A percentile compares a stretch with the other conserved stretches of the same genome.
These are phyloP conservation scores for Argentina anserina DNA, from an alignment of 306 rosid genomes.

Conservation along the genomic window DNA sequence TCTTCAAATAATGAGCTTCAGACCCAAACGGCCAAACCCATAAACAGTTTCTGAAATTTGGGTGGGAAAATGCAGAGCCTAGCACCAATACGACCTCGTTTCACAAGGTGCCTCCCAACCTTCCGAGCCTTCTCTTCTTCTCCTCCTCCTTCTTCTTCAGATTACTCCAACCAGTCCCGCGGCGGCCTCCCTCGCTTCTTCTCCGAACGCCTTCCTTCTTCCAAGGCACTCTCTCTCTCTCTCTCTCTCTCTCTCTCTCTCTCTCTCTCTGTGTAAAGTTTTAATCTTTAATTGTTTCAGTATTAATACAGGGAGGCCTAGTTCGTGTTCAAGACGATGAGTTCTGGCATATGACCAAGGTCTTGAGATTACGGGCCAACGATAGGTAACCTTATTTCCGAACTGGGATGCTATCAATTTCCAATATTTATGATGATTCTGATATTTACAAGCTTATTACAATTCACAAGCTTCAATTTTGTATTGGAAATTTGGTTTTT, in stretches of 20 bases:
- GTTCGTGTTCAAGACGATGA: conserved; percentile 80
- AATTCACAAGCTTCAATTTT: conserved; percentile 6
- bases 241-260: conserved; percentile 8
- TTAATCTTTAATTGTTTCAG: neutral
- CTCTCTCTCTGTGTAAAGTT: too few relatives aligned
- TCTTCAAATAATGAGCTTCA: too few relatives aligned
- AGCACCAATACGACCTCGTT: conserved; percentile 35
- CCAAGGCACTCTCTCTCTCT: conserved; percentile 51
- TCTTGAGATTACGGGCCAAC: conserved; percentile 60
- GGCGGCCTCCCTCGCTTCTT: conserved; percentile 92
- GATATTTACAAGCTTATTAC: too few relatives aligned
- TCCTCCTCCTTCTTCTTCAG: conserved; percentile 39
- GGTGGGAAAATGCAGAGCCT: conserved; percentile 55
- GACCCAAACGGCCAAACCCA: neutral
- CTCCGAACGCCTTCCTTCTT: conserved; percentile 68
- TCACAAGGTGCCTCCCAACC: conserved; percentile 33
- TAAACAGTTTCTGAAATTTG: neutral
- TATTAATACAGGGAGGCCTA: conserved; percentile 55
- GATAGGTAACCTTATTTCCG: conserved; percentile 53
- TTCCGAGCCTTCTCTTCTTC: conserved; percentile 48
- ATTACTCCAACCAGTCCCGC: conserved; percentile 62
- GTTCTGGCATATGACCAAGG: conserved; percentile 92
- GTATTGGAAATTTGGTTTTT: neutral
- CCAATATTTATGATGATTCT: neutral
- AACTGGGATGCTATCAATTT: neutral